Base-by-base conservation (phyloP, 352 stramenopile species). In the Phytopythium delawarense region DNA sequence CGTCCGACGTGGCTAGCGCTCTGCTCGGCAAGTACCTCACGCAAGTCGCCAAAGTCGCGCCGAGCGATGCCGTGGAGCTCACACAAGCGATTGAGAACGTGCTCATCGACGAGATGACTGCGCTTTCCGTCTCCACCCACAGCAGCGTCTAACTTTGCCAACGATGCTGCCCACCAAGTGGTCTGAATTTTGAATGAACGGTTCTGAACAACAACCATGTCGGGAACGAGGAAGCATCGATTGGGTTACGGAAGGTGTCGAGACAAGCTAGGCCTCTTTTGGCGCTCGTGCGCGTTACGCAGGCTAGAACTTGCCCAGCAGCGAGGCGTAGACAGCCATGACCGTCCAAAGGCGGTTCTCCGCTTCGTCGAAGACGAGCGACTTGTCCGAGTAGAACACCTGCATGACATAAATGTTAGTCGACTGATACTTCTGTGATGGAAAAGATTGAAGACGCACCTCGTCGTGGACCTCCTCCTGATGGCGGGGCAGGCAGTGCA, bases 321-420 rank as follows among this genome's bases (percentile, higher is more conserved):
- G 69, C 32, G 86, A 81, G 0, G 84, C 74, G 65, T 89, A 93
- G 42, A 99, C 94, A 32, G 96, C 94, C 97, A 99, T 99, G 64
- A 99, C 96, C 4, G 97, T 99, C 96, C 97, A 99, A 82, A 99
- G 97, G 49, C 97, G 89, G 72, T 99, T 99, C 71, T 99, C 97
- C 0, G 96, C 96, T 79, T 99, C 96, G 48, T 97, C 86, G 57
- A 99, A 99, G 4, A 99, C 96, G 34, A 99, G 73, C 64, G 92
- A 98, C 66, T 94, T 80, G 51, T 96, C 74, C 59, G 84, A 96
- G 77, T 99, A 99, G 70, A 99, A 98, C 35, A 96, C 86, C 75
- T 90, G 53, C 8, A 51, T 7, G 15, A 39, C 18, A 7, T 1
- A 5, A 2, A 20, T 15, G 21, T 53, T 35, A 53, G 23, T 8